Base-by-base conservation (phyloP, 2,329 filamentous ascomycete genomes). In the Venturia aucupariae region DNA sequence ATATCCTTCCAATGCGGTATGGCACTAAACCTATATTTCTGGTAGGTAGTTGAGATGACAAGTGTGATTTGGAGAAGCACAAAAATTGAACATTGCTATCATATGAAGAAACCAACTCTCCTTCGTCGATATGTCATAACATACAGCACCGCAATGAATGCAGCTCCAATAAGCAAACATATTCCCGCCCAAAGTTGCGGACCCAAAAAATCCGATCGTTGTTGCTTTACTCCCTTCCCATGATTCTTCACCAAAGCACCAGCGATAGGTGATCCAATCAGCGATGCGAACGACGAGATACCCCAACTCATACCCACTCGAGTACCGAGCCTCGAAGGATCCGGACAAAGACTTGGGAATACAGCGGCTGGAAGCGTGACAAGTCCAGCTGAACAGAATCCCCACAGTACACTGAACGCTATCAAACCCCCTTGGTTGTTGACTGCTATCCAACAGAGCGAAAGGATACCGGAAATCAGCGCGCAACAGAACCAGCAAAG, bases 271-370 rank as follows among this genome's bases (percentile, higher is more conserved):
- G 73, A 69, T 19, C 74, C 73, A 39, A 74, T 75, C 2, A 75
- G 67, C 7, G 72, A 67, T 5, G 74, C 74, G 35, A 76, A 69
- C 38, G 71, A 73, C 2, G 72, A 73, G 1, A 74, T 70, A 30
- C 70, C 71, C 74, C 73, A 75, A 19, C 70, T 72, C 74, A 76
- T 76, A 3, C 74, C 74, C 0, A 75, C 62, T 0, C 74, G 68
- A 1, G 74, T 76, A 0, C 74, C 74, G 0, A 76, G 66, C 4
- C 71, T 68, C 17, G 71, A 72, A 4, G 74, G 68, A 67, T 76
- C 73, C 0, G 74, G 73, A 17, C 71, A 74, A 55, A 76, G 74
- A 35, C 67, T 72, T 39, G 74, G 73, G 41, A 76, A 76, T 0
- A 72, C 72, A 8, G 74, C 70, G 0, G 73, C 73, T 0, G 74